A percentile compares a stretch with the other conserved stretches of the same genome.
Evolutionary conservation across 2,329 filamentous ascomycete species (phyloP).

Genomic region (Phialocephala subalpina): DNA sequence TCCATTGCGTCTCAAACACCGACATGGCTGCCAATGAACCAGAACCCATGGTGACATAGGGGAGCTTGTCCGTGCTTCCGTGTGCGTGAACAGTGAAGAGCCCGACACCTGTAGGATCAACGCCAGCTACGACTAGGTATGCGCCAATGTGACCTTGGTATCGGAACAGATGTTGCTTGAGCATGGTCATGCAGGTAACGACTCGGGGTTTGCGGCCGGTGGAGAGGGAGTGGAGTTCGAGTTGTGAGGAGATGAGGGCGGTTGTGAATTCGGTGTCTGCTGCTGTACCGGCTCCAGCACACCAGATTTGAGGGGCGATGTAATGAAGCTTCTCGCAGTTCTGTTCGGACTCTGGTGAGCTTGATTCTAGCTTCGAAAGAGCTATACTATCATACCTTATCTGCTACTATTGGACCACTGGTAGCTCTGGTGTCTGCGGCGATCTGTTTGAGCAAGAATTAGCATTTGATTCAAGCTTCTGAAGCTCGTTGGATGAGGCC

Average conservation of each 20-base stretch:
- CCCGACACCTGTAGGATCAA: conserved; percentile 93
- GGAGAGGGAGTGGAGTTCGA: conserved; percentile 95
- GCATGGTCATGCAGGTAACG: conserved; percentile 98
- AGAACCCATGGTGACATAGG: conserved; percentile 98
- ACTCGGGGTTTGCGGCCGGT: conserved; percentile 97
- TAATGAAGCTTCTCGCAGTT: conserved; percentile 99
- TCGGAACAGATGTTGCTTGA: conserved; percentile 99
- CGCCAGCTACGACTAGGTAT: conserved; percentile 95
- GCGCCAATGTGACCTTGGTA: conserved; percentile 98
- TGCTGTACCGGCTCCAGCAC: conserved; percentile 95
- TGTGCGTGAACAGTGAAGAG: conserved; percentile 99
- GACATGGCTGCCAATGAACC: conserved; percentile 97
- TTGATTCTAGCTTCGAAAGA: conserved; percentile 5
- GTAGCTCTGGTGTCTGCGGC: conserved; percentile 98
- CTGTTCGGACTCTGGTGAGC: conserved; percentile 49
- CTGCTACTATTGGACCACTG: conserved; percentile 96
- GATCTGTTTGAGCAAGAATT: conserved; percentile 64
- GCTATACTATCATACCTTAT: conserved; percentile 70
- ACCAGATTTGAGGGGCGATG: conserved; percentile 99
- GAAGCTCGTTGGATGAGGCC: conserved; percentile 6
- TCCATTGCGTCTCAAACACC: conserved; percentile 97
- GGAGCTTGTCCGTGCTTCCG: conserved; percentile 97
- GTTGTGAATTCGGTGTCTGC: conserved; percentile 99
- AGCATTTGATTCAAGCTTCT: conserved; percentile 28
- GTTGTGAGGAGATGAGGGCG: conserved; percentile 96